phyloP scores from a whole-genome alignment of 768 basidiomycete species.

The Gymnopilus junonius region DNA sequence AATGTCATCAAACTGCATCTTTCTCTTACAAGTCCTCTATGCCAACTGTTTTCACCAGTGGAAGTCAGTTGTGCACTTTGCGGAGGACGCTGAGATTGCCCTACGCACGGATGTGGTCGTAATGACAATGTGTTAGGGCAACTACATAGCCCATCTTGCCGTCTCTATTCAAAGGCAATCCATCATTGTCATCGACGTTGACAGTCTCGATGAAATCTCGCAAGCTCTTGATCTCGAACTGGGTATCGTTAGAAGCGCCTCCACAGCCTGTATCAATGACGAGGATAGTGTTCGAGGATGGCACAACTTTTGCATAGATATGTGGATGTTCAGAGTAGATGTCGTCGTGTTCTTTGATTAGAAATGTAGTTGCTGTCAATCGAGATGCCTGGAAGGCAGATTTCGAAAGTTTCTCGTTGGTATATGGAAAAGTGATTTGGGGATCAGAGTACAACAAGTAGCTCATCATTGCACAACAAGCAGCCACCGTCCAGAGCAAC shows the following conservation, averaged over 20 bases:
- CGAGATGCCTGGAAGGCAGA: slow-evolving; percentile 35
- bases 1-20: neutral
- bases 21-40: slow-evolving; percentile 50
- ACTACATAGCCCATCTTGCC: slow-evolving; percentile 49
- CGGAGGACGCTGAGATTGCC: neutral
- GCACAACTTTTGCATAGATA: slow-evolving; percentile 54
- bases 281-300: slow-evolving; percentile 43
- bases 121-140: slow-evolving; percentile 58
- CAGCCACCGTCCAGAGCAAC: slow-evolving; percentile 15
- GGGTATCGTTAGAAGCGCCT: slow-evolving; percentile 44
- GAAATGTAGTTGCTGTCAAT: slow-evolving; percentile 36
- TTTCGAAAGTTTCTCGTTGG: slow-evolving; percentile 5
- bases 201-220: slow-evolving; percentile 55
- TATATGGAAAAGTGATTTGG: slow-evolving; percentile 4
- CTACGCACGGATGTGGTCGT: slow-evolving; percentile 59
- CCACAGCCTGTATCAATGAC: slow-evolving; percentile 62
- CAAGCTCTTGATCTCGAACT: slow-evolving; percentile 40
- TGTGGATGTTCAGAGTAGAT: slow-evolving; percentile 55
- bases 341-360: slow-evolving; percentile 56
- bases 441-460: slow-evolving; percentile 21
- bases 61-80: neutral
- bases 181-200: slow-evolving; percentile 43
- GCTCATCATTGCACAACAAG: slow-evolving; percentile 13
- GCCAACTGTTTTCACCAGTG: slow-evolving; percentile 38
- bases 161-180: slow-evolving; percentile 45